Evolutionary conservation across 805 yeast genomes (phyloP).

Genomic region (Ogataea salicorniae): DNA sequence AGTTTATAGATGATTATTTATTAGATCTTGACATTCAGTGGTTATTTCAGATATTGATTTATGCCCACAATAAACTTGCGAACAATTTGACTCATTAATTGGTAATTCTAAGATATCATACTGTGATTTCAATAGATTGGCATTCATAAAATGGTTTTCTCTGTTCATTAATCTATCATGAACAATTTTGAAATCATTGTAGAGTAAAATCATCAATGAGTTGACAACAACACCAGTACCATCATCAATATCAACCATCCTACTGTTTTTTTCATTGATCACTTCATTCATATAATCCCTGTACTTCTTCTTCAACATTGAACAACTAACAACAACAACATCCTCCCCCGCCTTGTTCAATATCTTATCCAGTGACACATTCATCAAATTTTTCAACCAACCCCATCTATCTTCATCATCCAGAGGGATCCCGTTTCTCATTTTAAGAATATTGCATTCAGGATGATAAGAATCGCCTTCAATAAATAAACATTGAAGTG

Average conservation of each 20-base stretch:
- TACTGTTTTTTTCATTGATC: slow-evolving; percentile 12
- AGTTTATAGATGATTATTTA: background rate
- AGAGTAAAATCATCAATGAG: slow-evolving; percentile 61
- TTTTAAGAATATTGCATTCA: slow-evolving; percentile 62
- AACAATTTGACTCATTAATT: slow-evolving; percentile 13
- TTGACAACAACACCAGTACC: slow-evolving; percentile 21
- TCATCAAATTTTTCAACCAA: slow-evolving; percentile 63
- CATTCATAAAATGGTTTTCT: slow-evolving; percentile 80
- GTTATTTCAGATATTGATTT: slow-evolving; percentile 12
- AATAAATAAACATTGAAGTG: slow-evolving; percentile 48
- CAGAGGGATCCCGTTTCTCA: slow-evolving; percentile 76
- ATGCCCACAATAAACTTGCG: slow-evolving; percentile 18
- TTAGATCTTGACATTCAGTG: slow-evolving; percentile 5
- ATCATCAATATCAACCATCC: too few relatives aligned
- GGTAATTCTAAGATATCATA: slow-evolving; percentile 74
- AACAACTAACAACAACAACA: slow-evolving; percentile 67
- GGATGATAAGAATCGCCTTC: slow-evolving; percentile 91
- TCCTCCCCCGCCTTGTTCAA: slow-evolving; percentile 26
- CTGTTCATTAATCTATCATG: slow-evolving; percentile 57
- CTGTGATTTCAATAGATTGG: slow-evolving; percentile 78
- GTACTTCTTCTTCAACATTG: slow-evolving; percentile 73
- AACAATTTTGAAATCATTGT: slow-evolving; percentile 59
- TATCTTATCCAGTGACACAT: slow-evolving; percentile 30
- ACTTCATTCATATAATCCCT: slow-evolving; percentile 53
- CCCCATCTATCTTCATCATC: slow-evolving; percentile 90